Conservation (phyloP, 805 yeast genomes). For the Yarrowia porcina region DNA sequence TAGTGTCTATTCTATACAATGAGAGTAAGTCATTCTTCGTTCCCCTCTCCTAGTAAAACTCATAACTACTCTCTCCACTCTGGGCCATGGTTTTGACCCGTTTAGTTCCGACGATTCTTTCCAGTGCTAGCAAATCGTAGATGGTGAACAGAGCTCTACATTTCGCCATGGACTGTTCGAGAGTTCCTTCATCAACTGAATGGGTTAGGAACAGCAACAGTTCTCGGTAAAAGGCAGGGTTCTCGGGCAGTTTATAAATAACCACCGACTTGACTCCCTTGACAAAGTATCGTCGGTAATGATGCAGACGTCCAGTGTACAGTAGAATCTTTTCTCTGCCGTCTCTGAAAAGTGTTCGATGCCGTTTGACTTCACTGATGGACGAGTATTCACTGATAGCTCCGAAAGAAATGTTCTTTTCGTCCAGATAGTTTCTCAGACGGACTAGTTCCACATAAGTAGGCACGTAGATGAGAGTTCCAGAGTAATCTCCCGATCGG, state of each 20-base stretch:
- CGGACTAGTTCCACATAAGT: conserved; percentile 83
- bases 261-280: conserved; percentile 79
- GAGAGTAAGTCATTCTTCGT: too few species aligned
- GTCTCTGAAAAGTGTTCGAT: conserved; percentile 65
- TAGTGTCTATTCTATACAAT: conserved; percentile 1
- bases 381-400: conserved; percentile 80
- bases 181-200: conserved; percentile 48
- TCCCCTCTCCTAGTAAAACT: background rate
- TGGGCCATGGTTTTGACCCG: conserved; percentile 43
- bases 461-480: conserved; percentile 77
- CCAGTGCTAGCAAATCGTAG: conserved; percentile 76
- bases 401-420: conserved; percentile 60
- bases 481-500: conserved; percentile 60
- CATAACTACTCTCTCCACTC: background rate
- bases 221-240: conserved; percentile 80
- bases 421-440: conserved; percentile 63
- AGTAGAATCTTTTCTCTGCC: conserved; percentile 64
- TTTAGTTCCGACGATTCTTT: conserved; percentile 76
- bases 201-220: conserved; percentile 59
- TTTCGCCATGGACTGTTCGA: conserved; percentile 52
- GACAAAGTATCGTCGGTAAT: conserved; percentile 79
- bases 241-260: conserved; percentile 80
- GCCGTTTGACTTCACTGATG: conserved; percentile 65
- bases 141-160: conserved; percentile 66
- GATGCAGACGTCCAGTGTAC: conserved; percentile 94